Conservation (phyloP, 768 basidiomycete species). For the Pisolithus tinctorius region DNA sequence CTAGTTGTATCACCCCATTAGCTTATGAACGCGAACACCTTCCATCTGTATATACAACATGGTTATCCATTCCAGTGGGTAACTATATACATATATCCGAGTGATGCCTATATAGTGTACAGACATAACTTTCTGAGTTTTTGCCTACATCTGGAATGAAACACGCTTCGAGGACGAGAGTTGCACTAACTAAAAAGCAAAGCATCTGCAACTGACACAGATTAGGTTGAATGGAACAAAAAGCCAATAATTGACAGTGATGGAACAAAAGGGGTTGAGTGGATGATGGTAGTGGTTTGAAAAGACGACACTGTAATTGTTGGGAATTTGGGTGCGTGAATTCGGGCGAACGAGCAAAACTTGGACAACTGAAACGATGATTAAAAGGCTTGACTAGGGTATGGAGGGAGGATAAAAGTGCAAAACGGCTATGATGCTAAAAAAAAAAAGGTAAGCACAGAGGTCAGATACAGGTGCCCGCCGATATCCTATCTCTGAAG, state of each 20-base stretch:
- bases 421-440: conserved; percentile 6
- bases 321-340: neutral
- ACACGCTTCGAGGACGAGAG: conserved; percentile 3
- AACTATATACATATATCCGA: conserved; percentile 9
- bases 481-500: conserved; percentile 28
- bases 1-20: too few relatives aligned
- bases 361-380: conserved; percentile 6
- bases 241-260: neutral
- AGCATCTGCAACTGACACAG: neutral
- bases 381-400: conserved; percentile 24
- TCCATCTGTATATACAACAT: neutral
- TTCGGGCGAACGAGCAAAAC: neutral
- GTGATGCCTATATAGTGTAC: conserved; percentile 21
- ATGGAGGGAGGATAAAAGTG: conserved; percentile 9
- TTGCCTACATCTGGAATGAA: conserved; percentile 18
- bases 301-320: neutral
- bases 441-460: neutral
- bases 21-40: too few relatives aligned
- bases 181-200: conserved; percentile 1
- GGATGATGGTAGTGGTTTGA: neutral
- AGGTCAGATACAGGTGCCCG: conserved; percentile 17
- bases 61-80: conserved; percentile 23
- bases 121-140: conserved; percentile 20
- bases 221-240: conserved; percentile 1
- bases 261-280: neutral